Conservation (phyloP, 2,329 filamentous ascomycete species). For the Fusarium sp. region DNA sequence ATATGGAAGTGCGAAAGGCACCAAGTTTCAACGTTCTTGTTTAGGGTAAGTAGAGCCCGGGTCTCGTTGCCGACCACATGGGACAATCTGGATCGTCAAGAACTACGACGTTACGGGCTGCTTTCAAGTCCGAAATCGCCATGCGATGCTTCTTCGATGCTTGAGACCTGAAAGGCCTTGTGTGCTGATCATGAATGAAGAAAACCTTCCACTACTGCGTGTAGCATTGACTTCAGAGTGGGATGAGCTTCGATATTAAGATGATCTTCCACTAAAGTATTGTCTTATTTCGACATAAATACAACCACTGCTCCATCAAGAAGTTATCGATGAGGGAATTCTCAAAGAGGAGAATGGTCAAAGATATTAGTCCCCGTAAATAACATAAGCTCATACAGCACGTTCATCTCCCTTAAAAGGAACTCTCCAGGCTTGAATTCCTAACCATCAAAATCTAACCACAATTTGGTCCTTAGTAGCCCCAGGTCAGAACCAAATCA, state of each 20-base stretch:
- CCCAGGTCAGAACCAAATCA: neutral
- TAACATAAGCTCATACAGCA: neutral
- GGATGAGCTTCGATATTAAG: neutral
- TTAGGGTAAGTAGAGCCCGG: neutral
- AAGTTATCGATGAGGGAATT: neutral
- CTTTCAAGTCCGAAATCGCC: neutral
- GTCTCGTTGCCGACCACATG: neutral
- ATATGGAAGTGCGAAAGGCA: neutral
- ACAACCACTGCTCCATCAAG: neutral
- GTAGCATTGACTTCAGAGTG: accelerated
- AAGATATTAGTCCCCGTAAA: neutral
- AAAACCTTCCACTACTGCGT: neutral
- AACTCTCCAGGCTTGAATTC: neutral
- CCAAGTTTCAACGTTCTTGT: neutral
- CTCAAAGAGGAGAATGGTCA: neutral
- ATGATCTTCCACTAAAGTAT: neutral
- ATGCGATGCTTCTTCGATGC: neutral
- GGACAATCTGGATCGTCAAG: neutral
- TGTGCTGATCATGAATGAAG: neutral
- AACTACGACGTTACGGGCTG: neutral
- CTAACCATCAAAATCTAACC: too few species aligned
- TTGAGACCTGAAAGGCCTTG: neutral
- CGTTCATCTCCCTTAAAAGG: too few species aligned
- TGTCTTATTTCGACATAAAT: neutral
- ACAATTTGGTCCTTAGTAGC: too few species aligned